Evolutionary conservation across 2,329 filamentous ascomycete genomes (phyloP), one percentile per base, ranked within the genome.

Genomic region (Tolypocladium amazonense): DNA sequence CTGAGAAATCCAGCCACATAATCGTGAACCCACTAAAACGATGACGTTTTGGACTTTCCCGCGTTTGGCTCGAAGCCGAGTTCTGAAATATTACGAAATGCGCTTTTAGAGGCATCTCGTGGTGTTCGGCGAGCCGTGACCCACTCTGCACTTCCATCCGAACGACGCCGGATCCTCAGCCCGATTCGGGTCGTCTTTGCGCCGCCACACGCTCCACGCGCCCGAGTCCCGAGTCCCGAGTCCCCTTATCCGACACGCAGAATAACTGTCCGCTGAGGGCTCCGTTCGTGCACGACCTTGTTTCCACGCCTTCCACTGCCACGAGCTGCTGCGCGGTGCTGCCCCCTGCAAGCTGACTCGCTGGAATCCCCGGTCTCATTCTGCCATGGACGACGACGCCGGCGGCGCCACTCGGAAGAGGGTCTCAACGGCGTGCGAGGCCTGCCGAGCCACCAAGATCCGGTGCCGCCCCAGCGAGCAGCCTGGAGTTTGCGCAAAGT

Each of bases 381-480:
- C 41, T 45, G 25, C 57, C 55, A 67, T 66, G 63, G 60, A 61
- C 37, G 52, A 60, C 39, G 61, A 56, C 3, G n/a, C 59, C 64
- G 23, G 61, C 50, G 62, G 56, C 50, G 50, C 56, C n/a, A n/a
- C 37, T 20, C 62, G 60, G 33, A 70, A 72, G 62, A 66, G 70
- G 47, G 56, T 68, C 20, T 66, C 66, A 23, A 74, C 83, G 71
- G 74, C 81, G 25, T 84, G 81, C 59, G 81, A 84, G 68, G 78
- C 79, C 2, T 84, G 81, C 62, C 73, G 81, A 58, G 73, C 71
- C 14, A 78, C 80, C 60, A 84, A 83, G 71, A 73, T 82, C 27
- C 81, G 78, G 60, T 84, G 81, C 63, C 76, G 77, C 62, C 70
- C 77, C 5, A 78, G 78, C 60, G 72, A 73, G 33, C 76, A 79